Evolutionary conservation across 495 filamentous ascomycete genomes (phyloP).

Genomic region (Annulohypoxylon nitens): DNA sequence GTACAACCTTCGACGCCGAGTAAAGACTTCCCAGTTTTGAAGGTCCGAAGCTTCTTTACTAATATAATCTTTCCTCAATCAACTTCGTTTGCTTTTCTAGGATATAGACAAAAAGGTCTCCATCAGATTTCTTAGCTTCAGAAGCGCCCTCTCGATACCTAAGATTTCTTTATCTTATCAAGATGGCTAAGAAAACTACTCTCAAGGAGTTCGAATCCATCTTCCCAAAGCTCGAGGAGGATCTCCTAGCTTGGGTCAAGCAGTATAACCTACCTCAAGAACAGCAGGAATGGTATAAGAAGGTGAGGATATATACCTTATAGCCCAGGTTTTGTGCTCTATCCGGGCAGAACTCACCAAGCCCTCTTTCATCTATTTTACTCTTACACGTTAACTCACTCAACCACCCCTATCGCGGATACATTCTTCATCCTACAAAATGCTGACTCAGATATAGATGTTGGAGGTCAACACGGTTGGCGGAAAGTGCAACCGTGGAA

Average conservation of each 20-base stretch:
- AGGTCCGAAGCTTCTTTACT: neutral
- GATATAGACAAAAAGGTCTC: neutral
- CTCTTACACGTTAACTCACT: neutral
- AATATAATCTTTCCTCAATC: neutral
- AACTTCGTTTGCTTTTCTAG: neutral
- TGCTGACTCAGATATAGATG: constrained; percentile 61
- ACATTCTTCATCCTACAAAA: neutral
- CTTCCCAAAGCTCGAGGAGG: constrained; percentile 83
- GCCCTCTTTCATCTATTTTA: neutral
- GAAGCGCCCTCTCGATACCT: neutral
- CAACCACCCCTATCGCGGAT: neutral
- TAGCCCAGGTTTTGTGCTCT: neutral
- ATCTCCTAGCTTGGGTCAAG: constrained; percentile 79
- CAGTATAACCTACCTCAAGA: constrained; percentile 84
- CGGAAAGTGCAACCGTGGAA: constrained; percentile 98
- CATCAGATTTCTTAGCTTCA: neutral
- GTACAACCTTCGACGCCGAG: constrained; percentile 17
- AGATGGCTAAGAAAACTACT: constrained; percentile 75
- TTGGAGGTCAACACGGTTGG: constrained; percentile 88
- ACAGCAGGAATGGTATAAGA: constrained; percentile 87
- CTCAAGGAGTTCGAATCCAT: constrained; percentile 88
- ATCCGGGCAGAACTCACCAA: constrained; percentile 9
- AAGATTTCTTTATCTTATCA: constrained; percentile 23
- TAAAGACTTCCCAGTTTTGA: neutral
- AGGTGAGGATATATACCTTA: constrained; percentile 66